Evolutionary conservation across 495 filamentous ascomycete species (phyloP).

Genomic region (Penicillium bovifimosum): DNA sequence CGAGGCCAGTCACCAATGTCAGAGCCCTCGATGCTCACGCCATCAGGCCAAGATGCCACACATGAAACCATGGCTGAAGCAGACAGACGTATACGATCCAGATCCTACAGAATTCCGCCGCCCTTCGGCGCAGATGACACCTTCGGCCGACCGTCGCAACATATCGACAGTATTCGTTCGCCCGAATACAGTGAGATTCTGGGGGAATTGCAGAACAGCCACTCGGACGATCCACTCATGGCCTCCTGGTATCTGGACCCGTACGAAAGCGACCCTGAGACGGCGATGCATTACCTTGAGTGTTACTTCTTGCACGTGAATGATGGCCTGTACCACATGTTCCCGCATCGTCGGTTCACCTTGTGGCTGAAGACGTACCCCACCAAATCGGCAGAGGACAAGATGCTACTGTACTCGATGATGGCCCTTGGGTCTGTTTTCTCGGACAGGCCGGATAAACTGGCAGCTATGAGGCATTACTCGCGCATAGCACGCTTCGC

Average conservation of each 20-base stretch:
- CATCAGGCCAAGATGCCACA: slow-evolving; percentile 24
- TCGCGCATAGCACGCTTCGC: slow-evolving; percentile 55
- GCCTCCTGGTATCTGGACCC: slow-evolving; percentile 61
- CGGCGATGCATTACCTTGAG: slow-evolving; percentile 47
- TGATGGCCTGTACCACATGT: slow-evolving; percentile 49
- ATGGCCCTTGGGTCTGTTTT: slow-evolving; percentile 56
- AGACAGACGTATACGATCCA: slow-evolving; percentile 23
- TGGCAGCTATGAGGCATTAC: slow-evolving; percentile 44
- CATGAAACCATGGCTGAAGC: slow-evolving; percentile 24
- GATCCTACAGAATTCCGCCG: slow-evolving; percentile 14
- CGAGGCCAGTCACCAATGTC: slow-evolving; percentile 35
- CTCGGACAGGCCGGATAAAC: slow-evolving; percentile 47
- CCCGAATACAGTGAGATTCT: slow-evolving; percentile 34
- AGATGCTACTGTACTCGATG: slow-evolving; percentile 64
- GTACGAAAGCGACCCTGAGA: slow-evolving; percentile 47
- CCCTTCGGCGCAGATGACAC: slow-evolving; percentile 16
- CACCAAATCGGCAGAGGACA: slow-evolving; percentile 56
- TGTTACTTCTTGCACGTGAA: slow-evolving; percentile 52
- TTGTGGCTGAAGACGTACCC: slow-evolving; percentile 48
- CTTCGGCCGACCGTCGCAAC: slow-evolving; percentile 7
- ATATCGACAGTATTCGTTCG: slow-evolving; percentile 9
- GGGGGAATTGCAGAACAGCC: slow-evolving; percentile 28
- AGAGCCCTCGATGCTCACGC: slow-evolving; percentile 28
- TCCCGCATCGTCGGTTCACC: slow-evolving; percentile 49
- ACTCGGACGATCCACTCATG: slow-evolving; percentile 42